Conservation (phyloP, 2,329 filamentous ascomycete species). For the Aspergillus amoenus region DNA sequence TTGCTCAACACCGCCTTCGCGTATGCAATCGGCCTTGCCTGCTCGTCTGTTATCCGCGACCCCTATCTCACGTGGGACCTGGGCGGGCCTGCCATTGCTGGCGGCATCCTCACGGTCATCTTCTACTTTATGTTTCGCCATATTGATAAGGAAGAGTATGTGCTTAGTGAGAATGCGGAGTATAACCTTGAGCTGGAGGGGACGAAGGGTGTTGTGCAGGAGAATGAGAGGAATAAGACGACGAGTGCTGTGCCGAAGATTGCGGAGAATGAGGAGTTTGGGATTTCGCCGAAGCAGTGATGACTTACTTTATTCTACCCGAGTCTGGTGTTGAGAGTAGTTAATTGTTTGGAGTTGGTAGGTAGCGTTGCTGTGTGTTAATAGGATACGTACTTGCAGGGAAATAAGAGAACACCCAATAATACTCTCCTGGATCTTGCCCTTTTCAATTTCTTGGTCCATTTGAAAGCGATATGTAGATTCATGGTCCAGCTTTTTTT, state of each 20-base stretch:
- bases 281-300: background rate
- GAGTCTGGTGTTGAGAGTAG: background rate
- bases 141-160: slow-evolving; percentile 52
- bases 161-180: slow-evolving; percentile 24
- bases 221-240: background rate
- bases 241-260: background rate
- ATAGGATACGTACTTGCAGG: no score
- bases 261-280: background rate
- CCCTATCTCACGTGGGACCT: slow-evolving; percentile 52
- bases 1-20: slow-evolving; percentile 43
- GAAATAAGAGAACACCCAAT: no score
- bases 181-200: background rate
- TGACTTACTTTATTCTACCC: background rate
- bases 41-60: slow-evolving; percentile 47
- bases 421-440: no score
- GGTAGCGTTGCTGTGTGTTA: no score
- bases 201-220: background rate
- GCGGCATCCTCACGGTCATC: slow-evolving; percentile 48
- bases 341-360: background rate
- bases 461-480: no score
- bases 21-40: slow-evolving; percentile 42
- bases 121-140: slow-evolving; percentile 50
- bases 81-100: slow-evolving; percentile 50
- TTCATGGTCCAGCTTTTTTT: no score
- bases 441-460: no score